phyloP scores from a whole-genome alignment of 73 alveolate species.

The Symbiodinium natans region DNA sequence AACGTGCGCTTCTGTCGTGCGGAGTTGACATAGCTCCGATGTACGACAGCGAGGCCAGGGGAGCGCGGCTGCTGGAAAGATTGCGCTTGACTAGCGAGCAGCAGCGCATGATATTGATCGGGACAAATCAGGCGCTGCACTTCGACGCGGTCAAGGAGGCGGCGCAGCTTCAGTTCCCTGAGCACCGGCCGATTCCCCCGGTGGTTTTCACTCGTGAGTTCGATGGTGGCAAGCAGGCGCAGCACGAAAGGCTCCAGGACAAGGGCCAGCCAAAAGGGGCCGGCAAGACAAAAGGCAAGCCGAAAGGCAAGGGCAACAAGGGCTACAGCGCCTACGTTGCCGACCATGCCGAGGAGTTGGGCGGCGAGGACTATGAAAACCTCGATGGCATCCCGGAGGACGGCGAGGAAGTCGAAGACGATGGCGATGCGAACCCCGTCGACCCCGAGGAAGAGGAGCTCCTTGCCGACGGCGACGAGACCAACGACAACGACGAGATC shows the following conservation, averaged over 20 bases:
- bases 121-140: not conserved
- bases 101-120: not conserved
- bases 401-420: not conserved
- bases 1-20: not conserved
- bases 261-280: not conserved
- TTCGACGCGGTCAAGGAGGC: not conserved
- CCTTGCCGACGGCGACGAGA: not conserved
- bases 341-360: not conserved
- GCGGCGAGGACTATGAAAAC: not conserved
- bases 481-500: not conserved
- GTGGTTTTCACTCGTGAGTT: not conserved
- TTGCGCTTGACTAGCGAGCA: not conserved
- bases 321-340: not conserved
- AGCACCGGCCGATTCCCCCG: not conserved
- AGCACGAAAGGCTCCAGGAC: not conserved
- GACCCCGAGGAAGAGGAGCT: not conserved
- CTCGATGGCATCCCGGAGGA: not conserved
- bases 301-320: not conserved
- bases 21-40: not conserved
- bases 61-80: not conserved
- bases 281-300: not conserved
- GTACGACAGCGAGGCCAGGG: constrained; percentile 11
- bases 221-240: not conserved
- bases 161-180: constrained; percentile 4
- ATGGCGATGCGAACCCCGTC: not conserved